Evolutionary conservation across 1,139 yeast species (phyloP).

Genomic region (Nakaseomyces delphensis): DNA sequence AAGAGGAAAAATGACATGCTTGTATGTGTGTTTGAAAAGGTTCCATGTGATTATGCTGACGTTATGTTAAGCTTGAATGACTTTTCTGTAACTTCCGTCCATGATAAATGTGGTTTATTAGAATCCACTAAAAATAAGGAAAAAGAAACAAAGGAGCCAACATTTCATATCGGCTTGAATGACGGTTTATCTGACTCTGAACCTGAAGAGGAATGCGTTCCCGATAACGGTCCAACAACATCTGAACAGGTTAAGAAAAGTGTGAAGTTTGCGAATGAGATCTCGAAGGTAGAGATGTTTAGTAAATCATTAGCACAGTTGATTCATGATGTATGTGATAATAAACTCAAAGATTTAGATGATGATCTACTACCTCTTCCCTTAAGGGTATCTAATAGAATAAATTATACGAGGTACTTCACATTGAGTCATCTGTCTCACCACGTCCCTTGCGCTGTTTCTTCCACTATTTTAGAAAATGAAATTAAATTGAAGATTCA

Average conservation of each 20-base stretch:
- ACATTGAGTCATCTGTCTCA: constrained; percentile 43
- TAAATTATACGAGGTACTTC: constrained; percentile 54
- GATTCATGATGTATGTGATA: constrained; percentile 24
- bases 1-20: constrained; percentile 62
- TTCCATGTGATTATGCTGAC: constrained; percentile 73
- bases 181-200: constrained; percentile 5
- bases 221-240: constrained; percentile 2
- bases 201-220: constrained; percentile 6
- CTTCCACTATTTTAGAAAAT: constrained; percentile 46
- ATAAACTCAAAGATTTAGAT: constrained; percentile 27
- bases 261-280: constrained; percentile 29
- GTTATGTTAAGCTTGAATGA: constrained; percentile 36
- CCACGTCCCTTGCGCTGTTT: constrained; percentile 60
- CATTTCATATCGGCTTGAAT: constrained; percentile 10
- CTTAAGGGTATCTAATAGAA: constrained; percentile 35
- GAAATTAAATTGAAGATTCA: constrained; percentile 50
- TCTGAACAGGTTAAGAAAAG: constrained; percentile 19
- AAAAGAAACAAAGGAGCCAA: constrained; percentile 7
- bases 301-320: constrained; percentile 28
- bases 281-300: constrained; percentile 21
- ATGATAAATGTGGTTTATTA: constrained; percentile 21
- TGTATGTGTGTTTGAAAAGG: constrained; percentile 82
- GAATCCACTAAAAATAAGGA: constrained; percentile 5
- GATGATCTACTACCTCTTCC: constrained; percentile 34
- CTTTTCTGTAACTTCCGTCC: constrained; percentile 21